phyloP scores from a whole-genome alignment of 2,329 filamentous ascomycete species.

The Alternaria infectoria region DNA sequence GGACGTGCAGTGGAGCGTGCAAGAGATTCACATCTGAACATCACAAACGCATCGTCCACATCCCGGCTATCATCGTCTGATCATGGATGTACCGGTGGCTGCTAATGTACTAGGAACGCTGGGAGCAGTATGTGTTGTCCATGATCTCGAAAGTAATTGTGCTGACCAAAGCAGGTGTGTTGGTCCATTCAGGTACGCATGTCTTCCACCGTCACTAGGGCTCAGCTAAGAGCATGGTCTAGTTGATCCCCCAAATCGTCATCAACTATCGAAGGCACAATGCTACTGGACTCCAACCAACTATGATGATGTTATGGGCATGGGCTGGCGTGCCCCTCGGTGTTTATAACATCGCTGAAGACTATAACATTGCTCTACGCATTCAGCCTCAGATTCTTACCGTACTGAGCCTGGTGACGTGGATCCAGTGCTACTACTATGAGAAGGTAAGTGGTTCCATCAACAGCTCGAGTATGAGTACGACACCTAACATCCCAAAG shows the following conservation, averaged over 20 bases:
- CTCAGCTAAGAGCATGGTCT: constrained; percentile 4
- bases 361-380: constrained; percentile 60
- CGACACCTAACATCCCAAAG: constrained; percentile 35
- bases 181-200: constrained; percentile 67
- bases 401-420: constrained; percentile 58
- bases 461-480: background rate
- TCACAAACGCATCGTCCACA: background rate
- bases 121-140: constrained; percentile 57
- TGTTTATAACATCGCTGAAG: constrained; percentile 63
- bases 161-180: constrained; percentile 53
- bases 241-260: constrained; percentile 73
- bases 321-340: constrained; percentile 72
- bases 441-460: constrained; percentile 42
- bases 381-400: constrained; percentile 65
- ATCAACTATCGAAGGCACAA: constrained; percentile 72
- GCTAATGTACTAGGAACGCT: constrained; percentile 66
- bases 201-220: background rate
- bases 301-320: constrained; percentile 76
- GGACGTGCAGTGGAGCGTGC: background rate
- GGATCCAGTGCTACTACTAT: constrained; percentile 64
- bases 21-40: background rate
- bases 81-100: constrained; percentile 62
- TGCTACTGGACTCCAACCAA: constrained; percentile 68
- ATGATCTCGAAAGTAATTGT: background rate
- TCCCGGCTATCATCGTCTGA: background rate